Conservation (phyloP, 2,329 filamentous ascomycete genomes). For the Tolypocladium endophyticum region DNA sequence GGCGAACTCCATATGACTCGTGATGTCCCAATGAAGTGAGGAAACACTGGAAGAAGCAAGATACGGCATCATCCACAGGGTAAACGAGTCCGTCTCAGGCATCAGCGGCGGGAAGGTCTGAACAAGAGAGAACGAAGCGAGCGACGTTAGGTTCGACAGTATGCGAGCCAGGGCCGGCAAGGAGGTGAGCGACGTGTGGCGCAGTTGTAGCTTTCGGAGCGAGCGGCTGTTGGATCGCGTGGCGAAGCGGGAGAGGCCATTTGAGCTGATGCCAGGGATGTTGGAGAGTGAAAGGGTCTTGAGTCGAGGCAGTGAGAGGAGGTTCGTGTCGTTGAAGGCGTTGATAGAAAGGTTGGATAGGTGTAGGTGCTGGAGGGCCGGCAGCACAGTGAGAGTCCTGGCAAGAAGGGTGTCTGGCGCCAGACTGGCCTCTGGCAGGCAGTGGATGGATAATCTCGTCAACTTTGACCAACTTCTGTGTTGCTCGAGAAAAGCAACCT, state of each 20-base stretch:
- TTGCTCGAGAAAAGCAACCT: conserved; percentile 35
- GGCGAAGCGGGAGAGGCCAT: conserved; percentile 46
- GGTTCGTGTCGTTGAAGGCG: conserved; percentile 46
- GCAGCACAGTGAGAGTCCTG: conserved; percentile 37
- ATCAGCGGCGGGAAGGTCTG: conserved; percentile 45
- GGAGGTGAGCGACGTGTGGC: conserved; percentile 45
- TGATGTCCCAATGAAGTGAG: conserved; percentile 56
- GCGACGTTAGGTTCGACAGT: conserved; percentile 39
- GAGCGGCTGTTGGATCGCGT: conserved; percentile 33
- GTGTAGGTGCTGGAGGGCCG: conserved; percentile 47
- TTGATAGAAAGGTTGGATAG: conserved; percentile 44
- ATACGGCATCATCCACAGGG: conserved; percentile 54
- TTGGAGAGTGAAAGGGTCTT: conserved; percentile 44
- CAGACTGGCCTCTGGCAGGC: conserved; percentile 42
- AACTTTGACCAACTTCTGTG: conserved; percentile 47
- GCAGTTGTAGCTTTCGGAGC: conserved; percentile 40
- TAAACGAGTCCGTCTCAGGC: conserved; percentile 39
- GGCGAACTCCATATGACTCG: conserved; percentile 31
- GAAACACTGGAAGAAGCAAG: conserved; percentile 43
- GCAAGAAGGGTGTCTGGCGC: conserved; percentile 41
- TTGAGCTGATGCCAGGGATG: conserved; percentile 43
- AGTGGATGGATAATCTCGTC: conserved; percentile 47
- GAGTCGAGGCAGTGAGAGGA: conserved; percentile 44
- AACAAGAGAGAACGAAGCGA: conserved; percentile 42
- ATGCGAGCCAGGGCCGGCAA: conserved; percentile 49